Percentiles rank a stretch among this genome's conserved stretches.
These are phyloP conservation scores for Lasiodiplodia sp. DNA, from an alignment of 2,329 filamentous ascomycete species.

Conservation along the genomic window DNA sequence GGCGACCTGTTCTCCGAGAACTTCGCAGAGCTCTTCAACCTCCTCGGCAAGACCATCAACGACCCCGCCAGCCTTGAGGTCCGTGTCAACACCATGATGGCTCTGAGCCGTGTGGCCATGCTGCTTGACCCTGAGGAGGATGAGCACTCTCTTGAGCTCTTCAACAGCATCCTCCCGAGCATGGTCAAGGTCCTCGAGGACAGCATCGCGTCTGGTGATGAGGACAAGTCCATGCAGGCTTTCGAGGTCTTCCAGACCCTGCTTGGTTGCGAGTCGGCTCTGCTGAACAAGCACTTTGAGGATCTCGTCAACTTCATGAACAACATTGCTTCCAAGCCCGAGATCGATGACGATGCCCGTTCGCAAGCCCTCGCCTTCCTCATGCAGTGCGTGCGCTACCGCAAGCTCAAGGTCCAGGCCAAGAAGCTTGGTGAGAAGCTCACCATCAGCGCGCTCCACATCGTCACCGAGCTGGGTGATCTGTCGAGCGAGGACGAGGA, in stretches of 20 bases:
- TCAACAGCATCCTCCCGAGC: constrained; percentile 81
- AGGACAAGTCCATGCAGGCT: constrained; percentile 86
- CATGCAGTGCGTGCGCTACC: constrained; percentile 88
- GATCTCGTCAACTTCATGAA: constrained; percentile 95
- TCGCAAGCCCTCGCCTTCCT: constrained; percentile 93
- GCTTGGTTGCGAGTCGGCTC: constrained; percentile 84
- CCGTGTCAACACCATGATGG: constrained; percentile 91
- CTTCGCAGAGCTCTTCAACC: constrained; percentile 76
- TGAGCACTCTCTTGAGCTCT: constrained; percentile 71
- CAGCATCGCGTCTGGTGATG: constrained; percentile 78
- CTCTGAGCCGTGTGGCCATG: constrained; percentile 85
- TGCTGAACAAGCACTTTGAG: constrained; percentile 85
- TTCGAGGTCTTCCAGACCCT: constrained; percentile 98
- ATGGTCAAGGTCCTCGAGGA: constrained; percentile 92
- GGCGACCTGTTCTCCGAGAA: constrained; percentile 85
- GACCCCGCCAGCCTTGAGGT: constrained; percentile 92
- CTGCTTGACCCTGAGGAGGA: constrained; percentile 89
- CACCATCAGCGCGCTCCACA: constrained; percentile 85
- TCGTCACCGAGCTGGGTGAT: constrained; percentile 86
- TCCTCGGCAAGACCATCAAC: constrained; percentile 87
- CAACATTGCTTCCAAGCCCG: constrained; percentile 77
- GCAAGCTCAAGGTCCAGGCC: constrained; percentile 93
- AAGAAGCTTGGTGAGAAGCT: constrained; percentile 87
- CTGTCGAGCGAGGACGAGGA: constrained; percentile 78
- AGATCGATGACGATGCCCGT: constrained; percentile 82